Evolutionary conservation across 768 basidiomycete species (phyloP).

Genomic region (Tylopilus cervinicoccineus): DNA sequence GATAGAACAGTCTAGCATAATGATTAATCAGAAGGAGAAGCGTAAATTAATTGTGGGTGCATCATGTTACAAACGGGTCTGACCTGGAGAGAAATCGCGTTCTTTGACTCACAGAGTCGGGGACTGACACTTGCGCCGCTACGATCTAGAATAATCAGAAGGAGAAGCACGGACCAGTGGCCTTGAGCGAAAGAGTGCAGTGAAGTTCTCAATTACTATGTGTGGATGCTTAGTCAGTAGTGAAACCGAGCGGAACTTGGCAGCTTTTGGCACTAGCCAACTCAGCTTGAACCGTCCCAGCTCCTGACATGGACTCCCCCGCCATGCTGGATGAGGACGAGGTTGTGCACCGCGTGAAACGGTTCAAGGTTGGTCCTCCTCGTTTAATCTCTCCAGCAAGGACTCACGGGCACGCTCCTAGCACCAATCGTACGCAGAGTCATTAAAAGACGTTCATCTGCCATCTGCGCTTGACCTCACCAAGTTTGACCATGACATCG

Average conservation of each 20-base stretch:
- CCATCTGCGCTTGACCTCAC: slow-evolving; percentile 58
- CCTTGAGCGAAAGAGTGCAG: no score
- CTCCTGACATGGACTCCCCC: slow-evolving; percentile 10
- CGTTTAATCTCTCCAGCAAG: background rate
- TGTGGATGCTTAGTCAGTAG: slow-evolving; percentile 11
- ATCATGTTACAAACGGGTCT: no score
- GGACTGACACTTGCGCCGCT: no score
- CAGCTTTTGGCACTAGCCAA: background rate
- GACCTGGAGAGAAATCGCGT: no score
- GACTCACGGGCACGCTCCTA: slow-evolving; percentile 22
- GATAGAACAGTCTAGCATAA: no score
- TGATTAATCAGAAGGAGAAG: no score
- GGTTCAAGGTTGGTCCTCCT: slow-evolving; percentile 43
- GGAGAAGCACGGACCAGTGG: no score
- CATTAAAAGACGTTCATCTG: slow-evolving; percentile 66
- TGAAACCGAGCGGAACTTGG: background rate
- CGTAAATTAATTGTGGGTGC: no score
- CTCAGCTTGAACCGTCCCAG: background rate
- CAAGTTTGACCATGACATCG: slow-evolving; percentile 58
- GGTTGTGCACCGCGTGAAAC: slow-evolving; percentile 38
- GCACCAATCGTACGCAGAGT: slow-evolving; percentile 72
- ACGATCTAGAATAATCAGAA: no score
- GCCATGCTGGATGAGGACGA: slow-evolving; percentile 14
- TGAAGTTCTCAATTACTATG: background rate
- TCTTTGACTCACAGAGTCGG: no score